Percentiles rank a stretch among this genome's conserved stretches.
Evolutionary conservation across 495 filamentous ascomycete species (phyloP).

Genomic region (Amniculicola lignicola): DNA sequence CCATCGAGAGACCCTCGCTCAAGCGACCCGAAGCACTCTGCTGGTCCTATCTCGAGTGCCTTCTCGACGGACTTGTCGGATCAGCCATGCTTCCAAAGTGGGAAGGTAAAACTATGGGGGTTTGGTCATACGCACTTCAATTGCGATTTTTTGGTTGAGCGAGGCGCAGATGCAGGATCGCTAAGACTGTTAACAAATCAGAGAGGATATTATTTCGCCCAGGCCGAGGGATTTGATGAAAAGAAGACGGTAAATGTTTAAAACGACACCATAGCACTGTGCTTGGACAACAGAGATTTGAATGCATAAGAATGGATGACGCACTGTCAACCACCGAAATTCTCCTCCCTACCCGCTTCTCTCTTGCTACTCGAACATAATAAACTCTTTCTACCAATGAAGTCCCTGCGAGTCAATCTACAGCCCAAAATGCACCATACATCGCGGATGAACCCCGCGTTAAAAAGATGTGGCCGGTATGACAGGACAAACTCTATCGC

Average conservation of each 20-base stretch:
- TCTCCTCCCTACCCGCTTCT: no score
- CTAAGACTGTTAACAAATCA: conserved; percentile 42
- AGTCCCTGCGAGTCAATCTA: no score
- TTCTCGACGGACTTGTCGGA: conserved; percentile 50
- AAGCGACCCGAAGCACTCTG: conserved; percentile 44
- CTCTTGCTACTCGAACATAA: no score
- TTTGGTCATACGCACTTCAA: conserved; percentile 50
- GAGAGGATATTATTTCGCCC: conserved; percentile 43
- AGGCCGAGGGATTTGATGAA: conserved; percentile 37
- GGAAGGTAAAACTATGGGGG: conserved; percentile 41
- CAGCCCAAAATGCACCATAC: no score
- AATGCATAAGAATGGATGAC: no score
- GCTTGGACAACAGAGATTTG: no score
- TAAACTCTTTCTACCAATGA: no score
- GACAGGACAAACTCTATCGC: no score
- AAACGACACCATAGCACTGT: no score
- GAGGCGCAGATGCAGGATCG: neutral
- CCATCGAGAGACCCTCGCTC: conserved; percentile 43
- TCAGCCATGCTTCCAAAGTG: conserved; percentile 47
- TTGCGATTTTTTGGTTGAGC: conserved; percentile 23
- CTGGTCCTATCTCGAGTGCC: conserved; percentile 43
- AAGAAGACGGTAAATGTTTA: conserved; percentile 26
- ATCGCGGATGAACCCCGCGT: no score
- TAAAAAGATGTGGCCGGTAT: no score
- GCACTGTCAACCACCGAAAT: no score